A percentile compares a stretch with the other conserved stretches of the same genome.
phyloP scores from a whole-genome alignment of 2,329 filamentous ascomycete species.

The Phyllosticta paracitricarpa region DNA sequence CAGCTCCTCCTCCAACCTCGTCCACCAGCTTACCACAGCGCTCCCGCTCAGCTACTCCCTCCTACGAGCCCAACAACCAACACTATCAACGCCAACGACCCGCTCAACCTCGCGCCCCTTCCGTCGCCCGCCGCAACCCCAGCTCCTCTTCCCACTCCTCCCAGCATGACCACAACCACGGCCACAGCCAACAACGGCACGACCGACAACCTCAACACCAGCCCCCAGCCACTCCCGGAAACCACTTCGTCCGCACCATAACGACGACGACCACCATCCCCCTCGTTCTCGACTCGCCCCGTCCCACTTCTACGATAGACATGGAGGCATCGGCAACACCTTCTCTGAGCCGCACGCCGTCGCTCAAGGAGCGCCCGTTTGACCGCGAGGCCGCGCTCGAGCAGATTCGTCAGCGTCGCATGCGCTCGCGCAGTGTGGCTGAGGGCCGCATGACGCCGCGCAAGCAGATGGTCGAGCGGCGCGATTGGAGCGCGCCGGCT shows the following conservation, averaged over 20 bases:
- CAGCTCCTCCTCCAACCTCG: neutral
- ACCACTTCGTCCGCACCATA: constrained; percentile 28
- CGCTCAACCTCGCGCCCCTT: constrained; percentile 12
- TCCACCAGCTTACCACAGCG: neutral
- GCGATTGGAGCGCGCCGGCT: constrained; percentile 39
- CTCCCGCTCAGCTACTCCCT: neutral
- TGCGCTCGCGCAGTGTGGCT: constrained; percentile 59
- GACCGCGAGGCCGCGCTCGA: constrained; percentile 64
- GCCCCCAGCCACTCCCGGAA: constrained; percentile 8
- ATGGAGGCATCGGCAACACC: constrained; percentile 8
- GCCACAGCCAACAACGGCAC: constrained; percentile 8
- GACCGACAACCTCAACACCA: neutral
- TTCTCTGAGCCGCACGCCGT: constrained; percentile 20
- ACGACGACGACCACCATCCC: constrained; percentile 41
- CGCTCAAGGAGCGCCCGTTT: constrained; percentile 25
- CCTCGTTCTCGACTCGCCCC: constrained; percentile 34
- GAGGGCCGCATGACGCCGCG: constrained; percentile 52
- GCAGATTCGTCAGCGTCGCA: constrained; percentile 62
- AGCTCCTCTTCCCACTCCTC: constrained; percentile 12
- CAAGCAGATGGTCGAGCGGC: constrained; percentile 46
- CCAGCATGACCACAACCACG: neutral
- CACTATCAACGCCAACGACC: constrained; percentile 10
- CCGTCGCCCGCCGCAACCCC: constrained; percentile 13
- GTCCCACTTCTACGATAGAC: constrained; percentile 16
- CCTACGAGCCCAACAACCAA: neutral